Conservation (phyloP, 169 alveolate genomes). For the Cryptosporidium canis region DNA sequence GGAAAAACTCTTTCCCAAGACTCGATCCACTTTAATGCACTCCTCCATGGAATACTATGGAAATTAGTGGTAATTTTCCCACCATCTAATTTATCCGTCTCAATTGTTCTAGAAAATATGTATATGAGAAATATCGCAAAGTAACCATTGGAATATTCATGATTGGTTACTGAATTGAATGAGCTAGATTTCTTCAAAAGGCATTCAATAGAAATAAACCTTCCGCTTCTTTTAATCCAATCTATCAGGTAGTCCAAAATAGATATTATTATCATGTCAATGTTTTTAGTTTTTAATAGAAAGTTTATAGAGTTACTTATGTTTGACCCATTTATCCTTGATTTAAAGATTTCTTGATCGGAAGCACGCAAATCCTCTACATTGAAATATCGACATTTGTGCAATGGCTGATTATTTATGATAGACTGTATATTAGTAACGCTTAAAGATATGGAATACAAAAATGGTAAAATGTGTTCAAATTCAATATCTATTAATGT, state of each 20-base stretch:
- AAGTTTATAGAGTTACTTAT: background rate
- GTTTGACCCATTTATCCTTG: background rate
- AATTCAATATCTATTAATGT: background rate
- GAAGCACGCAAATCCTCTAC: background rate
- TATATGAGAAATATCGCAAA: slow-evolving; percentile 20
- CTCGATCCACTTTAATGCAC: slow-evolving; percentile 22
- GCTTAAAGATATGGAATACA: slow-evolving; percentile 5
- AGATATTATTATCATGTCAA: slow-evolving; percentile 16
- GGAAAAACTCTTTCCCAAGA: background rate
- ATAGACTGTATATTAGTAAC: slow-evolving; percentile 6
- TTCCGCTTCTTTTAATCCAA: slow-evolving; percentile 5
- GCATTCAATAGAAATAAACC: background rate
- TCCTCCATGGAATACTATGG: slow-evolving; percentile 39
- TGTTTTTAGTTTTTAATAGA: slow-evolving; percentile 31
- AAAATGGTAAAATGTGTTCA: slow-evolving; percentile 37
- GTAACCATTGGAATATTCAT: background rate
- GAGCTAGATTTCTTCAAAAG: background rate
- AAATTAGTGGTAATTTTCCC: background rate
- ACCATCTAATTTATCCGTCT: slow-evolving; percentile 4
- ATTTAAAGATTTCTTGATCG: background rate
- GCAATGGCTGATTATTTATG: background rate
- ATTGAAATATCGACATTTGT: background rate
- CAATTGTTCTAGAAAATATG: slow-evolving; percentile 24
- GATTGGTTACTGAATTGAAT: background rate
- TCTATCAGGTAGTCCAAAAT: slow-evolving; percentile 41